These are phyloP conservation scores for Porphyrellus cyaneotinctus DNA, from an alignment of 768 basidiomycete species.

Conservation along the genomic window DNA sequence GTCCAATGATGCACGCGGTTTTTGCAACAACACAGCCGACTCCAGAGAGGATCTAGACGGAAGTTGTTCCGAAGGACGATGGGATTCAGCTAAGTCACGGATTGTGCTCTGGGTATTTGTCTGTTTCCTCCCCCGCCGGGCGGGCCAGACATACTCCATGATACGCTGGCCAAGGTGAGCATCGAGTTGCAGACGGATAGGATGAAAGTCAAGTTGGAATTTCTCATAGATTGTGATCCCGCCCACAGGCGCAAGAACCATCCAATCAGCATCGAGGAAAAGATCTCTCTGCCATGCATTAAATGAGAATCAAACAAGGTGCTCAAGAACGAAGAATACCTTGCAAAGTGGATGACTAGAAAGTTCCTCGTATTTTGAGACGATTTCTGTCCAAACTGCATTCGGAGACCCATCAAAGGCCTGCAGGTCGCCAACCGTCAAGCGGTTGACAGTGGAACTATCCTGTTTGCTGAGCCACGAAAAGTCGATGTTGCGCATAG, in stretches of 20 bases:
- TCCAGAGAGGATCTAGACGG: conserved; percentile 47
- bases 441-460: conserved; percentile 75
- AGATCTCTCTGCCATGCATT: conserved; percentile 51
- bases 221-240: conserved; percentile 87
- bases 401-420: conserved; percentile 83
- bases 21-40: conserved; percentile 39
- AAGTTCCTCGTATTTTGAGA: conserved; percentile 72
- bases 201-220: conserved; percentile 80
- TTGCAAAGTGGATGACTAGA: conserved; percentile 67
- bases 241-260: conserved; percentile 82
- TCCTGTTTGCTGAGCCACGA: conserved; percentile 85
- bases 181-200: conserved; percentile 84
- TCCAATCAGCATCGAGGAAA: conserved; percentile 78
- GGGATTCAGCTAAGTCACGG: conserved; percentile 13
- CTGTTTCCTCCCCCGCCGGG: conserved; percentile 39
- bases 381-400: conserved; percentile 84
- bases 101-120: background rate
- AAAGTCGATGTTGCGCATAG: conserved; percentile 74
- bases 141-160: conserved; percentile 86
- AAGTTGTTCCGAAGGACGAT: conserved; percentile 17
- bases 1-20: conserved; percentile 33
- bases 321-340: conserved; percentile 35
- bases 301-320: conserved; percentile 3
- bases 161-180: conserved; percentile 74
- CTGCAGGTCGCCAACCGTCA: conserved; percentile 71